A percentile compares a stretch with the other conserved stretches of the same genome.
phyloP scores from a whole-genome alignment of 2,329 filamentous ascomycete species.

The Penicillium hesseltinei region DNA sequence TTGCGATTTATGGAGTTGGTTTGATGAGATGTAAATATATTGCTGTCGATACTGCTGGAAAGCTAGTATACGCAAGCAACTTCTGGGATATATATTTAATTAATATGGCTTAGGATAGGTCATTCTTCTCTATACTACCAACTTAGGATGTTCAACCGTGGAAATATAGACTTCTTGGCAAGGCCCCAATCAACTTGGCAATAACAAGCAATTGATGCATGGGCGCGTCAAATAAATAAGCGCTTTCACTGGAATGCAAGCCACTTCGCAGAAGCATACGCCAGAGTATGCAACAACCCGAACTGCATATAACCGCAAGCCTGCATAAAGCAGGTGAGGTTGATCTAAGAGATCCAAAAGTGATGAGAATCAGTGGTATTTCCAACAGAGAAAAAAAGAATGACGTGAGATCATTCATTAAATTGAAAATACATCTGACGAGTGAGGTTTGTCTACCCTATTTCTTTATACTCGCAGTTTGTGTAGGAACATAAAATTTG shows the following conservation, averaged over 20 bases:
- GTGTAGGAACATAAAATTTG: neutral
- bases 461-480: too few species aligned
- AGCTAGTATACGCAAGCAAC: neutral
- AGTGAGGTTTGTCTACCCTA: too few species aligned
- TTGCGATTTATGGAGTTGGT: constrained; percentile 1
- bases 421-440: too few species aligned
- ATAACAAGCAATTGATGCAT: neutral
- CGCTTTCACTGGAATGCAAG: neutral
- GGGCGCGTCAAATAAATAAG: neutral
- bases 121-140: neutral
- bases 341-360: too few species aligned
- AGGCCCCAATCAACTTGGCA: neutral
- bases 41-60: neutral
- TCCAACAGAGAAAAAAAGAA: too few species aligned
- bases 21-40: neutral
- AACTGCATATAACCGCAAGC: neutral
- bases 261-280: neutral
- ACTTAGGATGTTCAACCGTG: neutral
- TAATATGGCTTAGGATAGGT: neutral
- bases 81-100: neutral
- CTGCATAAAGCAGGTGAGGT: neutral
- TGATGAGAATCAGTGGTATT: too few species aligned
- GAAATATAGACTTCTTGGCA: neutral
- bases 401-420: too few species aligned
- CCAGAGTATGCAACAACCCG: neutral